Evolutionary conservation across 352 stramenopile genomes (phyloP), one percentile per base, ranked within the genome.

Genomic region (Phytopythium sindhum): DNA sequence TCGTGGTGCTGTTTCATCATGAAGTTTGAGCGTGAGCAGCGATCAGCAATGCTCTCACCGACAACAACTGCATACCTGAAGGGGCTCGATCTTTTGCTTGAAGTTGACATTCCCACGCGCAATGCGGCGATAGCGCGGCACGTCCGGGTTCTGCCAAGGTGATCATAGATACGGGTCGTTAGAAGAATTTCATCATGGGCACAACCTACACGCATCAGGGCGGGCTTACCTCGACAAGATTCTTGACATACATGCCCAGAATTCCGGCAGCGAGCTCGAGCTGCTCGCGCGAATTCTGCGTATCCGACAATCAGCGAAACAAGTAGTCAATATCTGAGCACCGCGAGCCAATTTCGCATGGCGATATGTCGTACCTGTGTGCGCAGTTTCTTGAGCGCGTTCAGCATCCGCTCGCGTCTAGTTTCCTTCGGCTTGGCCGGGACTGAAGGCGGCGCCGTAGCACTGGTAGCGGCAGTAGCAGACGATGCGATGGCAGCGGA

Each of bases 171-270:
- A 51, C 39, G 7, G 19, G 24, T 17, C 14, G 45, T 24, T 45
- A 45, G 33, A 15, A n/a, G 21, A 10, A 12, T 19, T 14, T 12
- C 10, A 37, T 56, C 8, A 26, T 54, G 23, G 57, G 24, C 31
- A 37, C 11, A 8, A 51, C 26, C 7, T 9, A 47, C 14, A 57
- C 24, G 42, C 17, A 33, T 44, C 24, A 57, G 12, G 4, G 45
- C 23, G 54, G 4, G 23, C 65, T 57, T 78, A 90, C 84, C 75
- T 93, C 85, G 23, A 90, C 72, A 17, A 94, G 66, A 63, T 94
- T 94, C 75, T 91, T 92, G 61, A 91, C 83, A 74, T 94, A 94
- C 85, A 94, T 94, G 61, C 81, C 84, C 24, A 94, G 73, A 63
- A 94, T 89, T 2, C 80, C 77, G 12, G 79, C 73, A 59, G 80